phyloP scores from a whole-genome alignment of 1,139 yeast genomes.

The Magnusiomyces clavatus region DNA sequence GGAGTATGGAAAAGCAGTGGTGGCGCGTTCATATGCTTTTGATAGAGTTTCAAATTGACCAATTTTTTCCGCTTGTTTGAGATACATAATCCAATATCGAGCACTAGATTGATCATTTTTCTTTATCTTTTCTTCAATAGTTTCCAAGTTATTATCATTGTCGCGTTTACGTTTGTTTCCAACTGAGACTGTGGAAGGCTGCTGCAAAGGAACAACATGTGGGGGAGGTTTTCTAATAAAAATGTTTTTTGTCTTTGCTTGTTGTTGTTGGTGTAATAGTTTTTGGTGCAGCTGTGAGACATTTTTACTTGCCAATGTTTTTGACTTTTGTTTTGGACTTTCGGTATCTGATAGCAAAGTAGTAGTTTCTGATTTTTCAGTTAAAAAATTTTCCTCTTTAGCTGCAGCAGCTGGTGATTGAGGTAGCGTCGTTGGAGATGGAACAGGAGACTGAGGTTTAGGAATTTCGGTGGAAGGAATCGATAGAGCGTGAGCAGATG shows the following conservation, averaged over 20 bases:
- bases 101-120: slow-evolving; percentile 28
- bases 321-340: too few relatives aligned
- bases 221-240: too few relatives aligned
- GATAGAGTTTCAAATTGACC: slow-evolving; percentile 61
- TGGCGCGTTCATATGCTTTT: slow-evolving; percentile 51
- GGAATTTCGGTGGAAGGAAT: too few relatives aligned
- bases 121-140: slow-evolving; percentile 50
- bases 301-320: too few relatives aligned
- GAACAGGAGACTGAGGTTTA: too few relatives aligned
- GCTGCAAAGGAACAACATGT: background rate
- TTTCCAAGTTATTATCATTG: background rate
- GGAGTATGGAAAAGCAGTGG: slow-evolving; percentile 54
- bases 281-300: background rate
- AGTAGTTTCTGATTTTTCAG: too few relatives aligned
- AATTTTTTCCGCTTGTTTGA: background rate
- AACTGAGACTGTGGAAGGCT: background rate
- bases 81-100: slow-evolving; percentile 1
- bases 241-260: too few relatives aligned
- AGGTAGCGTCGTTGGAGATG: too few relatives aligned
- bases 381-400: too few relatives aligned
- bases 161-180: slow-evolving; percentile 4
- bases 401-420: too few relatives aligned
- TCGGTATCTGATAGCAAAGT: too few relatives aligned
- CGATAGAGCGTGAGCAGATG: too few relatives aligned
- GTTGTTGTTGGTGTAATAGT: background rate